A percentile compares a stretch with the other conserved stretches of the same genome.
Conservation (phyloP, 1,284 basidiomycete species). For the Moesziomyces sp. region DNA sequence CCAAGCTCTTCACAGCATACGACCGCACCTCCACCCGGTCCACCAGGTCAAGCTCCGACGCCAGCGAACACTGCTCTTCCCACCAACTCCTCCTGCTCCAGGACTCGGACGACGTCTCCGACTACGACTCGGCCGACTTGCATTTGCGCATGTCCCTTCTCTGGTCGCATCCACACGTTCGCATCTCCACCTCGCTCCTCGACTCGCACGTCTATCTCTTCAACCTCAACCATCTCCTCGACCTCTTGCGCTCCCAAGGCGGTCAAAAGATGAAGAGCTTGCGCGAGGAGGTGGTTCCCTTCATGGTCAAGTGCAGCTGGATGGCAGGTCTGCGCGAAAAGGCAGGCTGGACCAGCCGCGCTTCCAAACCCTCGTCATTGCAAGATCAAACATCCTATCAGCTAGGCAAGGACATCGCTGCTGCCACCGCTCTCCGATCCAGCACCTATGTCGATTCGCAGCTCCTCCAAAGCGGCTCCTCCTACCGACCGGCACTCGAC, state of each 20-base stretch:
- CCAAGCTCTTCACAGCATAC: slow-evolving; percentile 59
- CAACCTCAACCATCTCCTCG: slow-evolving; percentile 49
- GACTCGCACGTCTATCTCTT: slow-evolving; percentile 64
- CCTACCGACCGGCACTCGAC: slow-evolving; percentile 16
- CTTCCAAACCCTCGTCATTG: slow-evolving; percentile 5
- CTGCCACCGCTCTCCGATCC: slow-evolving; percentile 15
- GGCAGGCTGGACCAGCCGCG: slow-evolving; percentile 50
- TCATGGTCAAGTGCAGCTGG: slow-evolving; percentile 63
- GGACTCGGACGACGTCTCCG: slow-evolving; percentile 56
- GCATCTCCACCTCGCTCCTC: slow-evolving; percentile 59
- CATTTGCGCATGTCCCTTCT: slow-evolving; percentile 60
- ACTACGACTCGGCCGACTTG: slow-evolving; percentile 55
- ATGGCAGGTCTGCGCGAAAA: slow-evolving; percentile 59
- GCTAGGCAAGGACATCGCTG: slow-evolving; percentile 13
- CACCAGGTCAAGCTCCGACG: slow-evolving; percentile 21
- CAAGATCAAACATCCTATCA: slow-evolving; percentile 8
- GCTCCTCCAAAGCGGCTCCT: slow-evolving; percentile 32
- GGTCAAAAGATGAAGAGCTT: slow-evolving; percentile 60
- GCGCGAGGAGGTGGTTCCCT: slow-evolving; percentile 62
- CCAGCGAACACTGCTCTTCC: slow-evolving; percentile 23
- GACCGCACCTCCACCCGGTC: slow-evolving; percentile 23
- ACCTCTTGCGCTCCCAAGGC: slow-evolving; percentile 45
- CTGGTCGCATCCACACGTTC: slow-evolving; percentile 52
- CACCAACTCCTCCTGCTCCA: slow-evolving; percentile 55
- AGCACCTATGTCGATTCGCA: slow-evolving; percentile 41